Base-by-base conservation (phyloP, 371 early-diverging fungal genomes). In the Actinomucor elegans region DNA sequence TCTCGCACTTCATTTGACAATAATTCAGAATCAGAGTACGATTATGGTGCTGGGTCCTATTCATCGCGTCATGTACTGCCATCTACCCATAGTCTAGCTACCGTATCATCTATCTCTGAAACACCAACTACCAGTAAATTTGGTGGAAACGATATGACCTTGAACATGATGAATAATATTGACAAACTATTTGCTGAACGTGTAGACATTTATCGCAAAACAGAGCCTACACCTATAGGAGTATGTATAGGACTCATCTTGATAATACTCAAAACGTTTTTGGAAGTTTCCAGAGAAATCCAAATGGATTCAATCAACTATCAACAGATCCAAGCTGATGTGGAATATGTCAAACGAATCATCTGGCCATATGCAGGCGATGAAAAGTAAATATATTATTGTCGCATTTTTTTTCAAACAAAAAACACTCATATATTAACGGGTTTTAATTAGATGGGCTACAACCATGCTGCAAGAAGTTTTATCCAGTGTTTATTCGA, bases 171-270 rank as follows among this genome's bases (percentile, higher is more conserved):
- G 61, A 80, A 68, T 42, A 81, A 83, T 54, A 88, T 90, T 55
- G 85, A 84, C 48, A 82, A 81, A 33, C 64, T 90, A 24, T 90
- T 90, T 65, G 78, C 83, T 21, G 90, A 88, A 15, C 75, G 82
- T 1, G 73, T 85, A 7, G 87, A 83, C 51, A 77, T 81, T 23
- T 87, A 80, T 57, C 64, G 84, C 23, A 67, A 64, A 27, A 80
- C 84, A 18, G 87, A 87, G 20, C 67, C 83, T 57, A 72, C 69
- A 34, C 59, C 84, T 18, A 55, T 52, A 0, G 84, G 75, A 4
- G 71, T 84, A 17, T 66, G 80, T 50, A 65, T 58, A 27, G 80
- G 77, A 1, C 57, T 86, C n/a, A 59, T 83, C 27, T 61, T 79
- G 41, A 77, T 85, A 15, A 49, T 85, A 14, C 47, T 87, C 23